A percentile compares a stretch with the other conserved stretches of the same genome.
Conservation (phyloP, 2,329 filamentous ascomycete genomes). For the Bipolaris zeicola region DNA sequence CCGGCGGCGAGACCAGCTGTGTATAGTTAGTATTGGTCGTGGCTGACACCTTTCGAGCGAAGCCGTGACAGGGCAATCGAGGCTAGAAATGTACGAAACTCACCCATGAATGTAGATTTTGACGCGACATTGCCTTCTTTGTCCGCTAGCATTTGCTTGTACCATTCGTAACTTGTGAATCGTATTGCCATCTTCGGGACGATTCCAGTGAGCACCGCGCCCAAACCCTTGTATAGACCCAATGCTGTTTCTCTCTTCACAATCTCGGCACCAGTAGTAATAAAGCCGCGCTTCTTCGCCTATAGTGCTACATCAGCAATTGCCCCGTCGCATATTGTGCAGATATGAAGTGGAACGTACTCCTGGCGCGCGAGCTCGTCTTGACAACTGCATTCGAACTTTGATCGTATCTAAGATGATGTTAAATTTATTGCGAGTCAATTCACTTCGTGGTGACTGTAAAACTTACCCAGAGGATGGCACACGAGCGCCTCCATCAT, state of each 20-base stretch:
- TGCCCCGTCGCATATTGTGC: not conserved
- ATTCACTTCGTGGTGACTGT: not conserved
- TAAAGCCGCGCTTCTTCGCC: constrained; percentile 81
- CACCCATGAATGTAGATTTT: constrained; percentile 73
- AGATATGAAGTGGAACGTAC: constrained; percentile 54
- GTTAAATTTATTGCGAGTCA: constrained; percentile 19
- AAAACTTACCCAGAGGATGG: constrained; percentile 79
- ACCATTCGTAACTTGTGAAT: constrained; percentile 95
- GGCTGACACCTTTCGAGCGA: not conserved
- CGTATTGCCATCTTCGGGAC: constrained; percentile 99
- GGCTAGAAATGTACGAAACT: constrained; percentile 30
- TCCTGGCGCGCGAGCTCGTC: constrained; percentile 80
- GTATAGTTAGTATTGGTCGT: constrained; percentile 18
- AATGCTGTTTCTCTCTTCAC: constrained; percentile 88
- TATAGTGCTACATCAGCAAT: constrained; percentile 33
- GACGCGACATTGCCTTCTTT: constrained; percentile 70
- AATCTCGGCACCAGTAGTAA: constrained; percentile 84
- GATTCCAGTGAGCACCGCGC: constrained; percentile 93
- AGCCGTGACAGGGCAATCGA: not conserved
- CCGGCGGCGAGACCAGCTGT: constrained; percentile 86
- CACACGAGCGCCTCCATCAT: constrained; percentile 99
- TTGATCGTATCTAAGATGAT: constrained; percentile 85
- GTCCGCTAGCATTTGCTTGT: constrained; percentile 82
- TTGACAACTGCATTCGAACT: constrained; percentile 98
- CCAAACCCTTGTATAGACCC: constrained; percentile 96